These are phyloP conservation scores for Beta vulgaris DNA, from an alignment of 148 eudicot genomes.

Conservation along the genomic window DNA sequence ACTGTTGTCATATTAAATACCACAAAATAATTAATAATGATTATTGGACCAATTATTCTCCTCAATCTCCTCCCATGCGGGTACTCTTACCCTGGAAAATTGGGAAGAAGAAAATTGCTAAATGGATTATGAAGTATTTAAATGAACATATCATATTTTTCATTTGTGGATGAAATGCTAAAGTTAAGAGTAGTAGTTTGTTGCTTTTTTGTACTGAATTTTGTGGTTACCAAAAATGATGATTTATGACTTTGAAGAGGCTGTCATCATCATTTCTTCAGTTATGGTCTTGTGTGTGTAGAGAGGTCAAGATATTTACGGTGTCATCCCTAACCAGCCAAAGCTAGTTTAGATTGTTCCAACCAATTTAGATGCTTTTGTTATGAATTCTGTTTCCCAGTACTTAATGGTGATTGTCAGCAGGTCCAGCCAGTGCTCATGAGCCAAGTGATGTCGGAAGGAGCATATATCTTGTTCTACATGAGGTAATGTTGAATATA, in stretches of 20 bases:
- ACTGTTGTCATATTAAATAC: no score
- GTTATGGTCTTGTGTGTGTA: background rate
- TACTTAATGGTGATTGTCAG: conserved; percentile 17
- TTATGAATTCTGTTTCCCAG: background rate
- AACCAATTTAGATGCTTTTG: background rate
- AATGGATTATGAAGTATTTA: background rate
- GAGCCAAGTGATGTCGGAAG: conserved; percentile 92
- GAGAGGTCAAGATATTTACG: background rate
- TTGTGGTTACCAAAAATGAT: background rate
- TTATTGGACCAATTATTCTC: background rate
- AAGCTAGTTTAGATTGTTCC: background rate
- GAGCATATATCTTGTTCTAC: conserved; percentile 91
- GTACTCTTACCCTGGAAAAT: no score
- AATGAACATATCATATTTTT: no score
- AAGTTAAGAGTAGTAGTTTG: background rate
- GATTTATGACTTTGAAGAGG: background rate
- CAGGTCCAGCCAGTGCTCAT: conserved; percentile 76
- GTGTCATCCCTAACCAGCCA: background rate
- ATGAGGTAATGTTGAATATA: conserved; percentile 59
- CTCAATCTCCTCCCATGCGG: background rate
- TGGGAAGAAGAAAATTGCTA: background rate
- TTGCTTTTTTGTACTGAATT: background rate
- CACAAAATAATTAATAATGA: no score
- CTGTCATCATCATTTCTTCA: background rate
- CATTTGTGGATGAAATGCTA: no score